Evolutionary conservation across 192 early-diverging fungal genomes (phyloP).

Genomic region (Thamnidium elegans): DNA sequence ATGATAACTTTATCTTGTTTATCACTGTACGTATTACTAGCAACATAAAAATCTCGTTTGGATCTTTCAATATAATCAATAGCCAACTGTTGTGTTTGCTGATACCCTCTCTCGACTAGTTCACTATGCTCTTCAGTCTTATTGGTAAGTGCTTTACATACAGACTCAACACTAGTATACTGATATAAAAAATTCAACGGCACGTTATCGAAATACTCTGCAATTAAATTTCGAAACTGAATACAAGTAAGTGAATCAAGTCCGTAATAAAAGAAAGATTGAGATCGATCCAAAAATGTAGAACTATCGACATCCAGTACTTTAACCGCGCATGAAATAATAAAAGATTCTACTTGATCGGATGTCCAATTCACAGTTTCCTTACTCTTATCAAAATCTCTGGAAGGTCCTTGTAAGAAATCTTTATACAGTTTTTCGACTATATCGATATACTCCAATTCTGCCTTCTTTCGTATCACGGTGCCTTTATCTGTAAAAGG

Average conservation of each 20-base stretch:
- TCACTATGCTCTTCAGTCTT: too few species aligned
- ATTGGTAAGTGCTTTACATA: not conserved
- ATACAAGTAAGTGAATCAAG: slow-evolving; percentile 24
- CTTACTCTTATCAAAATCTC: too few species aligned
- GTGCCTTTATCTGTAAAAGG: slow-evolving; percentile 30
- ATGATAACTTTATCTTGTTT: slow-evolving; percentile 20
- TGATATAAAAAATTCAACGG: slow-evolving; percentile 31
- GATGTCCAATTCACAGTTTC: not conserved
- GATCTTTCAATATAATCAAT: slow-evolving; percentile 11
- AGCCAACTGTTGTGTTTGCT: slow-evolving; percentile 8
- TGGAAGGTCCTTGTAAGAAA: slow-evolving; percentile 19
- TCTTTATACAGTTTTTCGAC: slow-evolving; percentile 55
- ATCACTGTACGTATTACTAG: not conserved
- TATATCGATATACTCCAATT: slow-evolving; percentile 43
- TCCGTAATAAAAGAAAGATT: slow-evolving; percentile 32
- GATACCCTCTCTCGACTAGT: not conserved
- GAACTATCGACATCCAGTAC: slow-evolving; percentile 2
- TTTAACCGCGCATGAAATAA: slow-evolving; percentile 1
- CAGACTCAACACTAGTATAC: slow-evolving; percentile 2
- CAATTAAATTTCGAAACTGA: slow-evolving; percentile 24
- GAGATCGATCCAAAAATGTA: not conserved
- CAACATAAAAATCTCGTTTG: slow-evolving; percentile 10
- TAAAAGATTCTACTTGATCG: not conserved
- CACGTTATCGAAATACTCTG: not conserved
- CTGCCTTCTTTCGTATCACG: slow-evolving; percentile 37